Evolutionary conservation across 345 rosid species (phyloP), one percentile per base, ranked within the genome.

Genomic region (Sisymbrium irio): DNA sequence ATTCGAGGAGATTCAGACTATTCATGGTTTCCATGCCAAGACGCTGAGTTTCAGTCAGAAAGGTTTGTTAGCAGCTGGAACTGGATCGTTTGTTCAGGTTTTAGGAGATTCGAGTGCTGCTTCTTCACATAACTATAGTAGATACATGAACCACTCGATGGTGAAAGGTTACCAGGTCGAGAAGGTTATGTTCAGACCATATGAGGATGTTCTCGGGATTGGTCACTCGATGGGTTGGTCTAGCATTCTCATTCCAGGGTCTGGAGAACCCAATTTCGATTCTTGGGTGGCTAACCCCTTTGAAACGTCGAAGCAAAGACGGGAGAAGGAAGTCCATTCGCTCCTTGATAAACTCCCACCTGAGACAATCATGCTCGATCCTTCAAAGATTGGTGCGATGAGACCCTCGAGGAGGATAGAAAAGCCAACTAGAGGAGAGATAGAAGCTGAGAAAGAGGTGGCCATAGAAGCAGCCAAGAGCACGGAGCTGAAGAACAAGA

Each of bases 201-300:
- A 95, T 10, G 99, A 95, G 75, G 97, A 95, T 68, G 92, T 86
- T 51, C 75, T 92, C 14, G 85, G 87, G 63, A 85, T 95, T 44
- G 97, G 97, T 36, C 97, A 95, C 75, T 92, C 99, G 9, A 87
- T 80, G 87, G 99, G 99, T 10, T 95, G 96, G 96, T 91, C 97
- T 27, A 87, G 96, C 44, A 86, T 92, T 72, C 88, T 91, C 1
- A 77, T 90, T 47, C 99, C 99, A 0, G 97, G 97, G 46, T 85
- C 99, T 11, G 97, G 99, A 51, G 97, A 95, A 70, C 93, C 99
- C 3, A 95, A 95, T 82, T 92, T 92, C 1, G 97, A 95, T 76
- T 81, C 95, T 7, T 92, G 93, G 95, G 88, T 95, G 45, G 99
- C 97, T 55, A 95, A 92, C 60, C 99, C 97, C 4, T 90, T 85